Conservation (phyloP, 768 basidiomycete species). For the Russula sp. region DNA sequence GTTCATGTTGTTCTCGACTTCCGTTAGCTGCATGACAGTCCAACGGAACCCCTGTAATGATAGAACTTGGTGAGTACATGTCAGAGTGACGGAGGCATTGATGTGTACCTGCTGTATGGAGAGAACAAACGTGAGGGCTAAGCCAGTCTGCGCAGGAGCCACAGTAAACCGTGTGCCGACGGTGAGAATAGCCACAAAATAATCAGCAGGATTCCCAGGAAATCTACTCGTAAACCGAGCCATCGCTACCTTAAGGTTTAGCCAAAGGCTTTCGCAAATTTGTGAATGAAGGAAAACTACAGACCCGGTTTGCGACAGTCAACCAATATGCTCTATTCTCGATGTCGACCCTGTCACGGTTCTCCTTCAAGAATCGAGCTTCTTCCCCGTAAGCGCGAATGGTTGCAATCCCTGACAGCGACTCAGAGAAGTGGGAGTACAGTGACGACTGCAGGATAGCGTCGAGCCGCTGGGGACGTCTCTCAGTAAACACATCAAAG, state of each 20-base stretch:
- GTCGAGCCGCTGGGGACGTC: conserved; percentile 53
- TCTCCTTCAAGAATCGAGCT: conserved; percentile 72
- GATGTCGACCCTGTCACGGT: conserved; percentile 69
- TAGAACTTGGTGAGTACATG: conserved; percentile 2
- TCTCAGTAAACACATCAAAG: conserved; percentile 5
- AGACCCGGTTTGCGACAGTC: conserved; percentile 75
- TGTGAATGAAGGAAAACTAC: conserved; percentile 6
- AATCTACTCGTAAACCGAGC: conserved; percentile 89
- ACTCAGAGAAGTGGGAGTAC: conserved; percentile 95
- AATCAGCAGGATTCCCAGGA: conserved; percentile 70
- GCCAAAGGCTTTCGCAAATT: conserved; percentile 51
- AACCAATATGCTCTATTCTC: conserved; percentile 93
- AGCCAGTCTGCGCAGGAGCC: conserved; percentile 74
- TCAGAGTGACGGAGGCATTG: conserved; percentile 19
- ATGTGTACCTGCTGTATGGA: conserved; percentile 64
- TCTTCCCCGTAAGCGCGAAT: conserved; percentile 85
- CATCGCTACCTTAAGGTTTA: conserved; percentile 72
- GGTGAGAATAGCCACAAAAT: conserved; percentile 76
- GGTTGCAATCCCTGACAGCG: conserved; percentile 79
- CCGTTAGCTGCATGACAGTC: conserved; percentile 73
- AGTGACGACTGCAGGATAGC: conserved; percentile 79
- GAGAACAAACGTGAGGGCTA: conserved; percentile 76
- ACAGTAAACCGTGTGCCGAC: conserved; percentile 71
- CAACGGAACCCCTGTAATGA: conserved; percentile 63
- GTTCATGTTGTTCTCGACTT: conserved; percentile 94